These are phyloP conservation scores for Acacia pycnantha DNA, from an alignment of 331 rosid species.

Conservation along the genomic window DNA sequence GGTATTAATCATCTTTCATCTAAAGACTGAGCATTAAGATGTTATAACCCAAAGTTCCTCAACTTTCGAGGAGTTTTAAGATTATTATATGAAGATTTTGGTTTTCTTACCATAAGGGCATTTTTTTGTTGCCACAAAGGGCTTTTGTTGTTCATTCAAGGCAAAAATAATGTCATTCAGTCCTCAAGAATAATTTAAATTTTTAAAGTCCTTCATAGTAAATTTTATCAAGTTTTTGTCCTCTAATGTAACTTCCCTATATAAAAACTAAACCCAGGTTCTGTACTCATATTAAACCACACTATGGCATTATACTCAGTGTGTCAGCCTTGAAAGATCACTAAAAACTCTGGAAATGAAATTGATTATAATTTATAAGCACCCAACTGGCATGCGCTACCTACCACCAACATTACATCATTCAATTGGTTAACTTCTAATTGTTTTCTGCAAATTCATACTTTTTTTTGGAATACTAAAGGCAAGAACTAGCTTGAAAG, in stretches of 20 bases:
- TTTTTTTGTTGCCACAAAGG: not conserved
- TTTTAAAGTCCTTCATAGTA: not conserved
- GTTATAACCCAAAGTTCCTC: not conserved
- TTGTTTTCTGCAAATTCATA: conserved; percentile 10
- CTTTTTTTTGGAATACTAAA: not conserved
- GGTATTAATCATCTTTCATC: not conserved
- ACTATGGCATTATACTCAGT: not conserved
- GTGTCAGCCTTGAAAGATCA: not conserved
- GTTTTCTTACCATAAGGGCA: not conserved
- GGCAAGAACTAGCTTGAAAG: not conserved
- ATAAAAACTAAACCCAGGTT: not conserved
- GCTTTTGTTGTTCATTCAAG: not conserved
- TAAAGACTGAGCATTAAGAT: not conserved
- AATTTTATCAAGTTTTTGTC: not conserved
- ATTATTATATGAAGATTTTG: not conserved
- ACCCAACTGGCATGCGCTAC: not conserved
- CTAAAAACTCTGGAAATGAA: not conserved
- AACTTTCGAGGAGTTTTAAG: not conserved
- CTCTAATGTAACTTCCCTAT: not conserved
- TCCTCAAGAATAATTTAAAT: not conserved
- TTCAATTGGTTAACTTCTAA: conserved; percentile 31
- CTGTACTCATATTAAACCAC: not conserved
- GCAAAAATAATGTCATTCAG: not conserved
- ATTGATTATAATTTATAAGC: not conserved
- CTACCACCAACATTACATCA: not conserved